A percentile compares a stretch with the other conserved stretches of the same genome.
These are phyloP conservation scores for Cryptosporidium sp. DNA, from an alignment of 169 alveolate species.

Conservation along the genomic window DNA sequence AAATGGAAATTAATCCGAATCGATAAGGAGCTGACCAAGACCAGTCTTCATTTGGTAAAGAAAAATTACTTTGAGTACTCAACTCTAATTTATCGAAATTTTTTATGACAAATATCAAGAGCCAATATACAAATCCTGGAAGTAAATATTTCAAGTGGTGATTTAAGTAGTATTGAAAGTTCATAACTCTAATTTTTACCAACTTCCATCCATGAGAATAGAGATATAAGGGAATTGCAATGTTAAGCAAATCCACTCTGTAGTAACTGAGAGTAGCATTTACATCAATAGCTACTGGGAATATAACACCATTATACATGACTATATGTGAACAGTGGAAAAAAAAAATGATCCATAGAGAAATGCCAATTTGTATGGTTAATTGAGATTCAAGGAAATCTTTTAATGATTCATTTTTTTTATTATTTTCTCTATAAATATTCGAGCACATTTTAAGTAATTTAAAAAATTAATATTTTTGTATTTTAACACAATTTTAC, in stretches of 20 bases:
- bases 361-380: constrained; percentile 22
- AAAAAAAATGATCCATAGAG: constrained; percentile 16
- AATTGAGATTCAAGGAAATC: not conserved
- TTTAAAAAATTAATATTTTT: not conserved
- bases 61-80: not conserved
- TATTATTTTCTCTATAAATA: not conserved
- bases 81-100: constrained; percentile 9
- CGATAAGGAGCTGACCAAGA: constrained; percentile 28
- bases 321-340: constrained; percentile 17
- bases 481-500: not conserved
- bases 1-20: constrained; percentile 7
- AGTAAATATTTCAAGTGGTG: constrained; percentile 12
- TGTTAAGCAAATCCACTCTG: constrained; percentile 16
- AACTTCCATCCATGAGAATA: constrained; percentile 28
- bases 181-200: not conserved
- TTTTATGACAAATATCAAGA: constrained; percentile 8
- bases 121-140: constrained; percentile 27
- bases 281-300: constrained; percentile 13
- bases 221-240: constrained; percentile 32
- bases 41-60: constrained; percentile 1
- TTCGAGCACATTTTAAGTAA: not conserved
- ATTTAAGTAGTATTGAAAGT: constrained; percentile 20
- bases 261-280: not conserved
- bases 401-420: constrained; percentile 3
- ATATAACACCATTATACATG: constrained; percentile 3